phyloP scores from a whole-genome alignment of 2,329 filamentous ascomycete species.

The Dothistroma pini region DNA sequence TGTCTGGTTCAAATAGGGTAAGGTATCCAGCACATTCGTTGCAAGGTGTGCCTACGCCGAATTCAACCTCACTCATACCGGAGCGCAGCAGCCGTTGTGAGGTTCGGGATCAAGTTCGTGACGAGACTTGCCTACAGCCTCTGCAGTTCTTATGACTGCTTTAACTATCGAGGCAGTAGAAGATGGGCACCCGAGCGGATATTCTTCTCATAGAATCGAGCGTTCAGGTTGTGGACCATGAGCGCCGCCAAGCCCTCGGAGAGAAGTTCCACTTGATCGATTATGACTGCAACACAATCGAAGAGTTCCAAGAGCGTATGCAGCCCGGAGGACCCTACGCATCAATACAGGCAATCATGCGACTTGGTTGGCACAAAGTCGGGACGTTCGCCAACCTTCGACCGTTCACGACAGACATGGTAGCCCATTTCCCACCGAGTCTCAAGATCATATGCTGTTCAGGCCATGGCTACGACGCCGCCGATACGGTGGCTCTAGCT shows the following conservation, averaged over 20 bases:
- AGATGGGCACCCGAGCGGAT: neutral
- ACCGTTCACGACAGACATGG: constrained; percentile 15
- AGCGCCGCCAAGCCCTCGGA: constrained; percentile 35
- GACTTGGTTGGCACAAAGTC: constrained; percentile 61
- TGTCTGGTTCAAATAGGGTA: too few relatives aligned
- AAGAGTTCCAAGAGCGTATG: constrained; percentile 38
- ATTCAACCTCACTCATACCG: too few relatives aligned
- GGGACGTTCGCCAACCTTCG: constrained; percentile 40
- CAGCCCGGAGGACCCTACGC: constrained; percentile 37
- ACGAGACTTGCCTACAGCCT: too few relatives aligned
- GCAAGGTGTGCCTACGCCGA: too few relatives aligned
- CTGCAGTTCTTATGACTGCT: too few relatives aligned
- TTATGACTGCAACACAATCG: constrained; percentile 36
- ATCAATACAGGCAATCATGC: constrained; percentile 45
- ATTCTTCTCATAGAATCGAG: constrained; percentile 12
- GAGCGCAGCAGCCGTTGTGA: too few relatives aligned
- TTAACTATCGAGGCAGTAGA: too few relatives aligned
- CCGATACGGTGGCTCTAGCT: constrained; percentile 57
- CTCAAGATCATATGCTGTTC: constrained; percentile 56
- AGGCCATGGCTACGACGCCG: constrained; percentile 62
- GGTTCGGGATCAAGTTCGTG: too few relatives aligned
- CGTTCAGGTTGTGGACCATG: constrained; percentile 29
- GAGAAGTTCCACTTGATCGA: constrained; percentile 36
- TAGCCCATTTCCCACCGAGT: constrained; percentile 44
- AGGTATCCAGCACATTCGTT: too few relatives aligned